Base-by-base conservation (phyloP, 1,284 basidiomycete species). In the Coriolopsis trogii region DNA sequence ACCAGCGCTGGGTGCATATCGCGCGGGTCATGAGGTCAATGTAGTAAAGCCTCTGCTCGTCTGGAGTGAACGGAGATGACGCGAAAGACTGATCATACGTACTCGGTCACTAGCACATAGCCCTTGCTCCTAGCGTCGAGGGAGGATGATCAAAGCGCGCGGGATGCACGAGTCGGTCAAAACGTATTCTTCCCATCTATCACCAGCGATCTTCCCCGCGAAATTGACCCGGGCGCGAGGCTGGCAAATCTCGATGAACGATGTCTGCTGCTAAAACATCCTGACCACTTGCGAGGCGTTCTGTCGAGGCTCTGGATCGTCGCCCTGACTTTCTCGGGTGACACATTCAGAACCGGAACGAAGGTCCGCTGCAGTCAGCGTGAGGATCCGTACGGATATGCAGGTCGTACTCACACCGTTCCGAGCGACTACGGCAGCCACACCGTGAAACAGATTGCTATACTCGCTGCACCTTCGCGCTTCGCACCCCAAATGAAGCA, bases 401-500 rank as follows among this genome's bases (percentile, higher is more conserved):
- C 45, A 25, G 43, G 43, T 25, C 36, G 42, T 37, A 36, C 26
- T 33, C 36, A 34, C 23, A 10, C 36, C 41, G 3, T 36, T 23
- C 41, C 34, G n/a, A n/a, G 48, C 45, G 39, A 37, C 45, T 20
- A 41, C 31, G 36, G 49, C 28, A 50, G 37, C 49, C n/a, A 44
- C 41, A 50, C 20, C 44, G 40, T 41, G 43, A 25, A 41, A 40
- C 44, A 40, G 23, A 46, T 45, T 34, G 33, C 44, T 25, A 30
- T 48, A 40, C 37, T 51, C 41, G 30, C 21, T 24, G 33, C 50
- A 42, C 44, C 33, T 41, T 51, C 16, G 26, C 20, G 40, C 39
- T 46, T 46, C 44, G 39, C 26, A 42, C 50, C 50, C 50, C 43
- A 51, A 46, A 51, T 46, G 50, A 46, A 51, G 44, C 44, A 37